Conservation (phyloP, 2,329 filamentous ascomycete genomes). For the Coniochaeta prunicola region DNA sequence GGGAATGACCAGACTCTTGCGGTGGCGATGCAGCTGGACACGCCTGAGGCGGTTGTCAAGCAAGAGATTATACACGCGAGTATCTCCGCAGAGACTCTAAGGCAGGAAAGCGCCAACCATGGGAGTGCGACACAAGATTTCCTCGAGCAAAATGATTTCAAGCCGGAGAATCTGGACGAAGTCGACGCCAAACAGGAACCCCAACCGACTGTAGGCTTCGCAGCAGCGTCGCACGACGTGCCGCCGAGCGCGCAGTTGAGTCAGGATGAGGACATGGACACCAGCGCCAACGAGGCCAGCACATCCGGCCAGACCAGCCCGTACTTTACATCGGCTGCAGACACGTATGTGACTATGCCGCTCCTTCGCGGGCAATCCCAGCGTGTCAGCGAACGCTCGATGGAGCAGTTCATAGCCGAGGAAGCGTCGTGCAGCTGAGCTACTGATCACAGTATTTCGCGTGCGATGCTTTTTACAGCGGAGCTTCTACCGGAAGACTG, state of each 20-base stretch:
- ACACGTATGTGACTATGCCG: background rate
- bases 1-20: background rate
- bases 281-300: background rate
- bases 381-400: background rate
- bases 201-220: background rate
- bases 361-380: background rate
- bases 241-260: background rate
- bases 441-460: background rate
- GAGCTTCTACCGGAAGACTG: background rate
- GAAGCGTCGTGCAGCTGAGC: background rate
- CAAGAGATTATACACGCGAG: background rate
- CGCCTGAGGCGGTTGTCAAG: background rate
- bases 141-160: background rate
- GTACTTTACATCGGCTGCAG: background rate
- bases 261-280: background rate
- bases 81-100: background rate
- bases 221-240: background rate
- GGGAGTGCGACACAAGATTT: background rate
- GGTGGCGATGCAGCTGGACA: background rate
- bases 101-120: background rate
- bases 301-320: background rate
- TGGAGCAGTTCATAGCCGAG: background rate
- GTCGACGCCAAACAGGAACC: background rate
- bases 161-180: background rate
- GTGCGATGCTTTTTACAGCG: background rate